phyloP scores from a whole-genome alignment of 176 grass and related monocot species.

The Raddia distichophylla region DNA sequence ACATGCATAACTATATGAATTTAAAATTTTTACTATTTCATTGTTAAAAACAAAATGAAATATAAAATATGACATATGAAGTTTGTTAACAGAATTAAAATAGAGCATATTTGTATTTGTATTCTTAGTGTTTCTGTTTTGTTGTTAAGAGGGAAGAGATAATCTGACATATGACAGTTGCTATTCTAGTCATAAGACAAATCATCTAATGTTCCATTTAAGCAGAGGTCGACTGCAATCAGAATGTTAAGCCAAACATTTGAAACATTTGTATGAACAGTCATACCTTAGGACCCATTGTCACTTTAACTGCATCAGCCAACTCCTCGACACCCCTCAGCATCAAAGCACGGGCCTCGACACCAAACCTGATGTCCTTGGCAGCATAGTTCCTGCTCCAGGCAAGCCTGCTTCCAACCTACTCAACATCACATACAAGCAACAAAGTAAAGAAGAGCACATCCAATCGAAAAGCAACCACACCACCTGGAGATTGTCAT shows the following conservation, averaged over 20 bases:
- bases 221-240: not conserved
- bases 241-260: not conserved
- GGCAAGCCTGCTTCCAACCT: constrained; percentile 86
- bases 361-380: constrained; percentile 95
- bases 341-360: constrained; percentile 94
- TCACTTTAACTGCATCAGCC: constrained; percentile 95
- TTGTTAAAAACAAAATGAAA: not conserved
- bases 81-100: not conserved
- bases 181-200: not conserved
- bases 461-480: not conserved
- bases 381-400: constrained; percentile 97
- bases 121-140: constrained; percentile 8
- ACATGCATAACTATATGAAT: not conserved
- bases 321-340: constrained; percentile 90
- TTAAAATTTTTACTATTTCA: constrained; percentile 8
- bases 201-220: not conserved
- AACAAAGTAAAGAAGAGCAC: not conserved
- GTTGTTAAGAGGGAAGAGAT: not conserved
- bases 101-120: not conserved
- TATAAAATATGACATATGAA: not conserved
- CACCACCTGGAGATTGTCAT: not conserved
- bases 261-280: not conserved
- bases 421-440: constrained; percentile 16
- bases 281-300: constrained; percentile 97
- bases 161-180: not conserved